phyloP scores from a whole-genome alignment of 352 stramenopile genomes.

The Phytophthora sp. region DNA sequence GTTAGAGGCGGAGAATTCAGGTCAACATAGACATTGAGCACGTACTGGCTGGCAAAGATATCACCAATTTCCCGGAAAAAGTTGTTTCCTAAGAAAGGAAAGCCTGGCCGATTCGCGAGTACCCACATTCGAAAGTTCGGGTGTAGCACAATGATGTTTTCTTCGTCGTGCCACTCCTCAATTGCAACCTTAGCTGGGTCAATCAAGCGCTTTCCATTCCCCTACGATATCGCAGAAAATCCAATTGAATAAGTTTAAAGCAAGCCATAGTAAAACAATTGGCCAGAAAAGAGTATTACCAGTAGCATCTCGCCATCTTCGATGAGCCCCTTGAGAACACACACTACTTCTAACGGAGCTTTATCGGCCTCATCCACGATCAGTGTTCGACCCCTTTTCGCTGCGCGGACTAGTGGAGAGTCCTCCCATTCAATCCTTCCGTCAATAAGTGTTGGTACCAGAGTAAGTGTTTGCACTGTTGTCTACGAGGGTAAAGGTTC shows the following conservation, averaged over 20 bases:
- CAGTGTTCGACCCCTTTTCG: constrained; percentile 90
- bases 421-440: constrained; percentile 93
- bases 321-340: constrained; percentile 95
- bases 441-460: constrained; percentile 87
- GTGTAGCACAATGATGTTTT: constrained; percentile 92
- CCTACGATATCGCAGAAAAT: constrained; percentile 35
- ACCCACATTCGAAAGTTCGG: constrained; percentile 94
- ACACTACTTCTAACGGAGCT: constrained; percentile 94
- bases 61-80: constrained; percentile 95
- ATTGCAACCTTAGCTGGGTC: constrained; percentile 71
- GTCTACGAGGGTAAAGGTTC: constrained; percentile 51
- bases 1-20: no score
- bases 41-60: constrained; percentile 92
- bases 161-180: constrained; percentile 65
- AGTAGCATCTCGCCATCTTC: constrained; percentile 96
- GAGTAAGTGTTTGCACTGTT: constrained; percentile 93
- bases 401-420: constrained; percentile 94
- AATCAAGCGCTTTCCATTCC: constrained; percentile 89
- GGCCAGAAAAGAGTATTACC: constrained; percentile 27
- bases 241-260: background rate
- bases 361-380: constrained; percentile 98
- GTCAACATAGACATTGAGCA: background rate
- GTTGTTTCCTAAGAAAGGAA: constrained; percentile 97
- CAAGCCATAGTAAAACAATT: background rate
- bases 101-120: constrained; percentile 96